Evolutionary conservation across 495 filamentous ascomycete genomes (phyloP).

Genomic region (Xylaria acuta): DNA sequence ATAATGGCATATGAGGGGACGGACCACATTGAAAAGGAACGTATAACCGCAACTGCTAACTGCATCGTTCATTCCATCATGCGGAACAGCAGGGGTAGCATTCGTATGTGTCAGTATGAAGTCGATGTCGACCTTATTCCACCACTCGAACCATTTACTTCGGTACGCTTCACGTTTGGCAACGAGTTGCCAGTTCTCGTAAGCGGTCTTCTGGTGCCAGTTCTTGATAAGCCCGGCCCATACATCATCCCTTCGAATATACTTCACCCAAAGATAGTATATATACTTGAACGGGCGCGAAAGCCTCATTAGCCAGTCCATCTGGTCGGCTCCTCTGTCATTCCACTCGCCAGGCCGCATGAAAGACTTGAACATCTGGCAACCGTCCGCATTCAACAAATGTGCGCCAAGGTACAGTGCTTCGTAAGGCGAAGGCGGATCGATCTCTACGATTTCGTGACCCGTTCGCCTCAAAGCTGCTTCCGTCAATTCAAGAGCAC

Average conservation of each 20-base stretch:
- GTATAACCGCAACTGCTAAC: constrained; percentile 94
- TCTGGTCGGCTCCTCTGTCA: constrained; percentile 78
- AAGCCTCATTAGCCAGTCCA: constrained; percentile 74
- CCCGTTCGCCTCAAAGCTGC: constrained; percentile 71
- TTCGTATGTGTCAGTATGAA: constrained; percentile 86
- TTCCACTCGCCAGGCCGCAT: constrained; percentile 78
- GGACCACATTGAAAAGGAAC: constrained; percentile 88
- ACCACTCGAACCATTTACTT: constrained; percentile 81
- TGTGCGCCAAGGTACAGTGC: constrained; percentile 81
- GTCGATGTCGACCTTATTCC: constrained; percentile 74
- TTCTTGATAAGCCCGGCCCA: constrained; percentile 79
- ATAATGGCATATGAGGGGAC: constrained; percentile 27
- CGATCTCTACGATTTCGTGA: constrained; percentile 78
- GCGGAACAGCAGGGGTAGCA: constrained; percentile 87
- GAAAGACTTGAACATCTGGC: constrained; percentile 78
- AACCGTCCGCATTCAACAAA: constrained; percentile 87
- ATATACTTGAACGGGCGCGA: constrained; percentile 78
- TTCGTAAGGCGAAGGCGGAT: constrained; percentile 70
- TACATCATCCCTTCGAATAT: constrained; percentile 73
- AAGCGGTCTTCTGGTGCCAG: constrained; percentile 73
- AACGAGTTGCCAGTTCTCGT: constrained; percentile 83
- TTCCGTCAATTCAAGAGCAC: constrained; percentile 75
- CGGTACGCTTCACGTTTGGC: constrained; percentile 78
- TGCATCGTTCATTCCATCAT: constrained; percentile 84
- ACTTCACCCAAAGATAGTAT: constrained; percentile 89